Conservation (phyloP, 139 green algal genomes). For the Chlorella sorokiniana region DNA sequence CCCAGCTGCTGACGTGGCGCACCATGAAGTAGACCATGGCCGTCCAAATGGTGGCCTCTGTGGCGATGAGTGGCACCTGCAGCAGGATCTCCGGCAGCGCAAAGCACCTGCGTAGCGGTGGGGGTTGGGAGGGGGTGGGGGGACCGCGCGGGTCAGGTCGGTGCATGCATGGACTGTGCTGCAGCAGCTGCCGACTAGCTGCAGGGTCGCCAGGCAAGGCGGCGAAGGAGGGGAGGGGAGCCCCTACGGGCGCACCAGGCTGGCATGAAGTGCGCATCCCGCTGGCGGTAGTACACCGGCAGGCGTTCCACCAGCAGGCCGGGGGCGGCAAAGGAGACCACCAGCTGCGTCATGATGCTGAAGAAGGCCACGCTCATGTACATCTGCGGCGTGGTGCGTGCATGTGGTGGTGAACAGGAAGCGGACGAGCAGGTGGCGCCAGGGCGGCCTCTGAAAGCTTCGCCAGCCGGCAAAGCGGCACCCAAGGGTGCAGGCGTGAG, state of each 20-base stretch:
- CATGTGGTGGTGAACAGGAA: background rate
- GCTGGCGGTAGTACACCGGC: constrained; percentile 47
- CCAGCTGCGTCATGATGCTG: constrained; percentile 10
- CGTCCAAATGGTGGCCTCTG: constrained; percentile 39
- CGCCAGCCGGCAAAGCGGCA: background rate
- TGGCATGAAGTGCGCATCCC: constrained; percentile 37
- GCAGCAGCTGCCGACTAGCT: constrained; percentile 1
- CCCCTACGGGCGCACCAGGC: background rate
- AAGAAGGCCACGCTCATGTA: constrained; percentile 32
- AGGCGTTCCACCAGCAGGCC: constrained; percentile 30
- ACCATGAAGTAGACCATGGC: constrained; percentile 40
- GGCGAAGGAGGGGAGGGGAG: background rate
- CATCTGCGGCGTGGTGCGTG: background rate
- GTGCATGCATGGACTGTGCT: constrained; percentile 27
- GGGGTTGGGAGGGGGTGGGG: background rate
- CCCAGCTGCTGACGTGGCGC: constrained; percentile 28
- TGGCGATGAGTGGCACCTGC: constrained; percentile 37
- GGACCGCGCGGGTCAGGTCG: background rate
- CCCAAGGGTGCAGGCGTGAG: background rate
- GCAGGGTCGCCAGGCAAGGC: background rate
- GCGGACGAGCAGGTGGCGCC: too few species aligned
- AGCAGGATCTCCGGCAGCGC: constrained; percentile 44
- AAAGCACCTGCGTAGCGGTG: constrained; percentile 33
- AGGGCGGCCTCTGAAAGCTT: too few species aligned
- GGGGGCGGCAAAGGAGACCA: constrained; percentile 12